These are phyloP conservation scores for Erythrobasidium hasegawianum DNA, from an alignment of 1,284 basidiomycete species.

Conservation along the genomic window DNA sequence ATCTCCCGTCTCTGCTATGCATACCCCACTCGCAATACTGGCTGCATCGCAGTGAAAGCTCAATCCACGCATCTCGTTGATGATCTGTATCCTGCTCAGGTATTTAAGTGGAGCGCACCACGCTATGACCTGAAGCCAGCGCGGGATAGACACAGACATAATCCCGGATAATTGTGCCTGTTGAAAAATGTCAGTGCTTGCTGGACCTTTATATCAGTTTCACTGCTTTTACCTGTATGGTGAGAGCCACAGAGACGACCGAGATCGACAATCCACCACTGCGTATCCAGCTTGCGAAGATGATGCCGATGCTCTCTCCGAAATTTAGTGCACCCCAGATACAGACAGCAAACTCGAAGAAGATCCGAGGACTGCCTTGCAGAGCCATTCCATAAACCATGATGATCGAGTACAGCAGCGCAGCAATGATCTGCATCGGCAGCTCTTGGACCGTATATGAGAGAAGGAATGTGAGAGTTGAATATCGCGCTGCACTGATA, in stretches of 20 bases:
- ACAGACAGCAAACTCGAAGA: constrained; percentile 51
- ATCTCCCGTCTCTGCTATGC: constrained; percentile 51
- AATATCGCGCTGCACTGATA: constrained; percentile 50
- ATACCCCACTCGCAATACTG: constrained; percentile 48
- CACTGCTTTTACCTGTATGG: too few species aligned
- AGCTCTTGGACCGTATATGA: constrained; percentile 52
- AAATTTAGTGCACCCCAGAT: constrained; percentile 50
- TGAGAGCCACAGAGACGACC: constrained; percentile 50
- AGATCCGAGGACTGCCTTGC: constrained; percentile 51
- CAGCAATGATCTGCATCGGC: constrained; percentile 49
- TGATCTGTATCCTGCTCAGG: constrained; percentile 50
- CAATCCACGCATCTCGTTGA: constrained; percentile 52
- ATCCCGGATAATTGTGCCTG: constrained; percentile 48
- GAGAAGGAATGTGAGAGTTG: constrained; percentile 50
- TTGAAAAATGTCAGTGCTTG: too few species aligned
- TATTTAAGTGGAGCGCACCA: constrained; percentile 48
- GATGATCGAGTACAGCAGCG: constrained; percentile 36
- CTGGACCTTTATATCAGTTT: too few species aligned
- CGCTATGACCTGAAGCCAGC: constrained; percentile 50
- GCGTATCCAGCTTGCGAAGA: constrained; percentile 42
- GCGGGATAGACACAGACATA: constrained; percentile 51
- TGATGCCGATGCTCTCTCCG: constrained; percentile 50
- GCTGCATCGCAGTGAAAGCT: constrained; percentile 49
- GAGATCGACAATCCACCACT: constrained; percentile 47
- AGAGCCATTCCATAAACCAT: constrained; percentile 48